phyloP scores from a whole-genome alignment of 305 asterid genomes.

The Fraxinus velutina region DNA sequence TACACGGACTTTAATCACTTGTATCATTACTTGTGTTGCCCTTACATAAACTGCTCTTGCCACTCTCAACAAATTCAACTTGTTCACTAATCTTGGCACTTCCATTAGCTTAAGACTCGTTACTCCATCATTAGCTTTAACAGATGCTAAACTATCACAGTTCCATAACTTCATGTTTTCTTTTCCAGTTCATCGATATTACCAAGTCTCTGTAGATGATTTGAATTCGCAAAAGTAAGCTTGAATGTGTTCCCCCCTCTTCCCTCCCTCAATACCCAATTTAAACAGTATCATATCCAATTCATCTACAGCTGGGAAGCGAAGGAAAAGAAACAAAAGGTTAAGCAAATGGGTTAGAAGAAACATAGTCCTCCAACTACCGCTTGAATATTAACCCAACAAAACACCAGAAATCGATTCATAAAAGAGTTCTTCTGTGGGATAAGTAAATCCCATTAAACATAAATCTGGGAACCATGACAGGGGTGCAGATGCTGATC shows the following conservation, averaged over 20 bases:
- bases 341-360: neutral
- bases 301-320: neutral
- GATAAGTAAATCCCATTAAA: neutral
- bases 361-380: neutral
- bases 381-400: neutral
- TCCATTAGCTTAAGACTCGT: neutral
- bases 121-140: neutral
- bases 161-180: neutral
- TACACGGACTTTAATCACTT: neutral
- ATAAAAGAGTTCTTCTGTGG: neutral
- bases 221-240: neutral
- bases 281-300: neutral
- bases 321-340: neutral
- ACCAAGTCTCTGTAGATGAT: neutral
- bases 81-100: neutral
- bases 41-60: neutral
- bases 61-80: neutral
- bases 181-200: neutral
- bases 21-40: neutral
- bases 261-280: neutral
- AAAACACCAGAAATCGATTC: neutral
- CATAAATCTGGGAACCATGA: neutral
- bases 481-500: neutral
- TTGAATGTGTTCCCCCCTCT: neutral
- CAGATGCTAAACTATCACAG: neutral